A percentile compares a stretch with the other conserved stretches of the same genome.
Evolutionary conservation across 805 yeast species (phyloP).

Genomic region (Starmera pachycereana): DNA sequence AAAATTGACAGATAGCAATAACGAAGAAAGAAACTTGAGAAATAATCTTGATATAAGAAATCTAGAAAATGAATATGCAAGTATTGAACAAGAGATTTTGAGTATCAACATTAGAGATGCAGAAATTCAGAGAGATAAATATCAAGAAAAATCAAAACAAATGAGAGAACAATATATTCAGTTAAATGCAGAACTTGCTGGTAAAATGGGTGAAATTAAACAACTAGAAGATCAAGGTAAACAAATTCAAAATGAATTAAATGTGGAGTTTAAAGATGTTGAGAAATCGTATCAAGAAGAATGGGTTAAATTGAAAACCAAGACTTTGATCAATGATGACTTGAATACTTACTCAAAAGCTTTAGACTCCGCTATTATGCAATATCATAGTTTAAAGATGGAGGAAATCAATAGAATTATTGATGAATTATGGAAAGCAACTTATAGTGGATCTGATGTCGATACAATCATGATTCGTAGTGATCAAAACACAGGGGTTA

Average conservation of each 20-base stretch:
- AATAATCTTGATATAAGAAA: slow-evolving; percentile 53
- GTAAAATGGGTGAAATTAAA: slow-evolving; percentile 75
- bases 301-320: slow-evolving; percentile 69
- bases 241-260: slow-evolving; percentile 46
- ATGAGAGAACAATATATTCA: slow-evolving; percentile 40
- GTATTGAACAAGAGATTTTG: slow-evolving; percentile 28
- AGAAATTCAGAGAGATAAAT: slow-evolving; percentile 45
- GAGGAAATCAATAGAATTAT: slow-evolving; percentile 79
- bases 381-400: slow-evolving; percentile 86
- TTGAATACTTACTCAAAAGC: slow-evolving; percentile 74
- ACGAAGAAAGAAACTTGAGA: slow-evolving; percentile 50
- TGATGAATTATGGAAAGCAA: slow-evolving; percentile 87
- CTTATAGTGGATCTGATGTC: slow-evolving; percentile 92
- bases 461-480: slow-evolving; percentile 82
- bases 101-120: slow-evolving; percentile 48
- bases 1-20: slow-evolving; percentile 43
- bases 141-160: slow-evolving; percentile 44
- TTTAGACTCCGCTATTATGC: slow-evolving; percentile 87
- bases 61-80: slow-evolving; percentile 27
- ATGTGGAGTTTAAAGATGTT: slow-evolving; percentile 61
- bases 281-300: slow-evolving; percentile 55
- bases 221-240: slow-evolving; percentile 69
- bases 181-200: slow-evolving; percentile 57
- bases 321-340: slow-evolving; percentile 69
- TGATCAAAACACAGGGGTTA: slow-evolving; percentile 40